These are phyloP conservation scores for Pseudopyricularia javanii DNA, from an alignment of 2,329 filamentous ascomycete species.

Conservation along the genomic window DNA sequence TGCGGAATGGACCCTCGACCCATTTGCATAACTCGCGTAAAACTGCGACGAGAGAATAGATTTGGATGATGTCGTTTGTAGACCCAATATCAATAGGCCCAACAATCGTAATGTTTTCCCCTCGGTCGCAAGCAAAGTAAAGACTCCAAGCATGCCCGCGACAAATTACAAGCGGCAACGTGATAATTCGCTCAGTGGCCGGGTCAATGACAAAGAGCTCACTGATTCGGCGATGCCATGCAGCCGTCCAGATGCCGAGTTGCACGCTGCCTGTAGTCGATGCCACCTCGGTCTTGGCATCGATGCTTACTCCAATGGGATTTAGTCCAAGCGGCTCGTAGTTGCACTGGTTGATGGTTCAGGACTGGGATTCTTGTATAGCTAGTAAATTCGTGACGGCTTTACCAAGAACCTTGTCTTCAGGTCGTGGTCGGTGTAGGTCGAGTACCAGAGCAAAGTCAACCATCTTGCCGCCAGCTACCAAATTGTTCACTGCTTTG, in stretches of 20 bases:
- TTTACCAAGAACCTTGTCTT: not conserved
- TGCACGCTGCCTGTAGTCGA: not conserved
- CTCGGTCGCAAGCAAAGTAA: not conserved
- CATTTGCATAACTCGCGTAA: not conserved
- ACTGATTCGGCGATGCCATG: not conserved
- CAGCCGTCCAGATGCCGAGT: not conserved
- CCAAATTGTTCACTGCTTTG: not conserved
- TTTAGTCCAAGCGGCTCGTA: not conserved
- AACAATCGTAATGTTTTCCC: not conserved
- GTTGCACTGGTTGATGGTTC: not conserved
- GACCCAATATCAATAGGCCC: not conserved
- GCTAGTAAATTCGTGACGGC: not conserved
- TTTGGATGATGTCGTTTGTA: not conserved
- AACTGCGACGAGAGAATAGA: not conserved
- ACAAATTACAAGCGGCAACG: not conserved
- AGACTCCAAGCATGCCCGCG: not conserved
- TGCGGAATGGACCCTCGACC: constrained; percentile 1
- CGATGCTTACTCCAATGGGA: not conserved
- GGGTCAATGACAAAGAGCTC: not conserved
- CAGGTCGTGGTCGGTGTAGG: not conserved
- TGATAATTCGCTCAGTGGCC: not conserved
- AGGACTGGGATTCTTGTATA: not conserved
- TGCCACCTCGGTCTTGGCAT: not conserved
- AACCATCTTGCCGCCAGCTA: not conserved
- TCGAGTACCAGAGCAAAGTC: not conserved